phyloP scores from a whole-genome alignment of 2,329 filamentous ascomycete species.

The Grosmannia serpens region DNA sequence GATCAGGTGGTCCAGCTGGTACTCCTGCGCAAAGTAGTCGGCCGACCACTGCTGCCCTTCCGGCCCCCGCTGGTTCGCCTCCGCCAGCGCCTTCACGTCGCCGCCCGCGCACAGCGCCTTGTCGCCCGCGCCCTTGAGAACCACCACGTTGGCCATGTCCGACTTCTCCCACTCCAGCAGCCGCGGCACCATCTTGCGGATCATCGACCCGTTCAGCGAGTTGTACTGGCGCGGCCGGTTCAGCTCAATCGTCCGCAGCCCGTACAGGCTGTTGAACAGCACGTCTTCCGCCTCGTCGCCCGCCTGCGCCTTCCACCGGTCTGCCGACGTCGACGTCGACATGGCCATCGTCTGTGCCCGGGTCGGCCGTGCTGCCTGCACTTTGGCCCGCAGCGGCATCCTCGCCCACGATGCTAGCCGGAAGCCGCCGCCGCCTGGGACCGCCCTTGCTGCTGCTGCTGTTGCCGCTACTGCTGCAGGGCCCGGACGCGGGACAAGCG shows the following conservation, averaged over 20 bases:
- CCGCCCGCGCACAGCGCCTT: constrained; percentile 88
- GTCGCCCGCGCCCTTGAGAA: constrained; percentile 81
- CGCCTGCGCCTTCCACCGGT: constrained; percentile 41
- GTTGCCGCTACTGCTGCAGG: constrained; percentile 33
- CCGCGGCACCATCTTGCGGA: constrained; percentile 81
- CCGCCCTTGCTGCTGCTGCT: not conserved
- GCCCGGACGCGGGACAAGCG: constrained; percentile 41
- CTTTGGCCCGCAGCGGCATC: constrained; percentile 77
- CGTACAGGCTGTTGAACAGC: constrained; percentile 79
- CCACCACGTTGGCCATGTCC: constrained; percentile 80
- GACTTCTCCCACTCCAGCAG: constrained; percentile 92
- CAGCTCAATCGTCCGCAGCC: constrained; percentile 82
- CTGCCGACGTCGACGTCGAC: constrained; percentile 19
- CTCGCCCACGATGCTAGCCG: constrained; percentile 11
- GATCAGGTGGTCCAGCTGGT: constrained; percentile 90
- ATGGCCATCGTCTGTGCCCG: constrained; percentile 20
- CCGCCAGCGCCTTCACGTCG: constrained; percentile 71
- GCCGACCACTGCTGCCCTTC: constrained; percentile 64
- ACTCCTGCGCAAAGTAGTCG: constrained; percentile 90
- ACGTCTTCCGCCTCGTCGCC: constrained; percentile 81
- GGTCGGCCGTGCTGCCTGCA: constrained; percentile 37
- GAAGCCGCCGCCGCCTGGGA: not conserved
- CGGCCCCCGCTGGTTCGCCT: constrained; percentile 54
- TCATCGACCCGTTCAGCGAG: constrained; percentile 89
- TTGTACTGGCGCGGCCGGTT: constrained; percentile 91